These are phyloP conservation scores for Metschnikowia similis DNA, from an alignment of 805 yeast species.

Conservation along the genomic window DNA sequence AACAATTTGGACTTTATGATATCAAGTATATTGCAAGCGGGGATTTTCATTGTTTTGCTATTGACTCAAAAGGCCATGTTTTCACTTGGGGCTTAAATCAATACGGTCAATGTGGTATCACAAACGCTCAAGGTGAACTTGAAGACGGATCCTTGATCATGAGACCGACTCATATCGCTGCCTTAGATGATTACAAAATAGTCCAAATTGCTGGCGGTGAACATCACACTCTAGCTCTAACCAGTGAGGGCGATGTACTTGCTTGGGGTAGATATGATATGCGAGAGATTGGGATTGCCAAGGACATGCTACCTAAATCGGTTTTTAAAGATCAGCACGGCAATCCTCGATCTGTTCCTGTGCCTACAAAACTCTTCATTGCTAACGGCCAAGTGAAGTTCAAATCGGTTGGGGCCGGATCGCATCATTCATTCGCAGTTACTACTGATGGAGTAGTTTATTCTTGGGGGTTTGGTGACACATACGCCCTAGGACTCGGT, in stretches of 20 bases:
- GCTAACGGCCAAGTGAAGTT: constrained; percentile 26
- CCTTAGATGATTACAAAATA: constrained; percentile 55
- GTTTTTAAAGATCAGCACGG: constrained; percentile 78
- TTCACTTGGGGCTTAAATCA: constrained; percentile 95
- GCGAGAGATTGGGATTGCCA: constrained; percentile 83
- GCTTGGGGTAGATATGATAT: constrained; percentile 91
- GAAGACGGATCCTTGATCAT: constrained; percentile 83
- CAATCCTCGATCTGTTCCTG: constrained; percentile 77
- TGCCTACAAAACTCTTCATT: constrained; percentile 62
- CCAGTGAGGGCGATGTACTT: constrained; percentile 67
- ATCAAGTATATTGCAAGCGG: constrained; percentile 85
- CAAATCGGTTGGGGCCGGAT: constrained; percentile 67
- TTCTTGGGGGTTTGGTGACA: constrained; percentile 98
- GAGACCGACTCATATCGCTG: constrained; percentile 70
- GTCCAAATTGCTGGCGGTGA: constrained; percentile 82
- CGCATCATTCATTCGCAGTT: constrained; percentile 88
- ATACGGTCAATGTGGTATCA: constrained; percentile 88
- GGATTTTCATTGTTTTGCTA: constrained; percentile 93
- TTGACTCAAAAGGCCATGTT: constrained; percentile 66
- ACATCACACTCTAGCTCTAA: constrained; percentile 82
- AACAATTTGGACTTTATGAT: constrained; percentile 77
- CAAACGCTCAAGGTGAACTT: constrained; percentile 56
- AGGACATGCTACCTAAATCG: constrained; percentile 60
- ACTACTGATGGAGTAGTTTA: constrained; percentile 79
- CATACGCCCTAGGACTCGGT: constrained; percentile 94